A percentile compares a stretch with the other conserved stretches of the same genome.
phyloP scores from a whole-genome alignment of 208 protist genomes.

The Crithidia mellificae region DNA sequence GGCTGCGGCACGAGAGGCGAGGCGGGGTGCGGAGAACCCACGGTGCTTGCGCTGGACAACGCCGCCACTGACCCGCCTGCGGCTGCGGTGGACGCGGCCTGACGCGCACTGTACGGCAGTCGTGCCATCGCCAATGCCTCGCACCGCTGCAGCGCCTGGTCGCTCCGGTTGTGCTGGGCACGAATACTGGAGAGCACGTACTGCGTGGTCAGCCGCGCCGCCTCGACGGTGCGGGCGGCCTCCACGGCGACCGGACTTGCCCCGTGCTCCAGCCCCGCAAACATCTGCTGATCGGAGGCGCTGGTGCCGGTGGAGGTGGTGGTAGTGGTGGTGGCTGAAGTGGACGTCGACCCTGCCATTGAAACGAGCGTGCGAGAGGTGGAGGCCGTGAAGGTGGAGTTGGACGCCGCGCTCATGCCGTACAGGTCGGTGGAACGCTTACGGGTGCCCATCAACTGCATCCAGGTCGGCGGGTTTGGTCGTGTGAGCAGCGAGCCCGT shows the following conservation, averaged over 20 bases:
- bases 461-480: constrained; percentile 2
- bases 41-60: background rate
- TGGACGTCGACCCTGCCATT: background rate
- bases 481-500: background rate
- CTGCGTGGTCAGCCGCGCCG: constrained; percentile 20
- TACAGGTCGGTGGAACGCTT: background rate
- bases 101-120: constrained; percentile 23
- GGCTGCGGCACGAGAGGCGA: background rate
- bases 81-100: background rate
- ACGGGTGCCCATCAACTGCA: background rate
- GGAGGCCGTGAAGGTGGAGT: constrained; percentile 6
- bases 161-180: constrained; percentile 21
- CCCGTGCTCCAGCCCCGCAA: background rate
- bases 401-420: constrained; percentile 5
- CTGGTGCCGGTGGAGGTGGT: background rate
- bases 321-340: background rate
- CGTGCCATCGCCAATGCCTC: constrained; percentile 15
- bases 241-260: background rate
- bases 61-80: background rate
- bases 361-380: constrained; percentile 7
- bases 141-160: constrained; percentile 19
- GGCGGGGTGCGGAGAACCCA: background rate
- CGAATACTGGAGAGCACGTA: constrained; percentile 22
- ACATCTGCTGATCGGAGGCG: background rate
- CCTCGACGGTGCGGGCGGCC: constrained; percentile 13